Conservation (phyloP, 2,329 filamentous ascomycete genomes). For the Arthrobotrys conoides region DNA sequence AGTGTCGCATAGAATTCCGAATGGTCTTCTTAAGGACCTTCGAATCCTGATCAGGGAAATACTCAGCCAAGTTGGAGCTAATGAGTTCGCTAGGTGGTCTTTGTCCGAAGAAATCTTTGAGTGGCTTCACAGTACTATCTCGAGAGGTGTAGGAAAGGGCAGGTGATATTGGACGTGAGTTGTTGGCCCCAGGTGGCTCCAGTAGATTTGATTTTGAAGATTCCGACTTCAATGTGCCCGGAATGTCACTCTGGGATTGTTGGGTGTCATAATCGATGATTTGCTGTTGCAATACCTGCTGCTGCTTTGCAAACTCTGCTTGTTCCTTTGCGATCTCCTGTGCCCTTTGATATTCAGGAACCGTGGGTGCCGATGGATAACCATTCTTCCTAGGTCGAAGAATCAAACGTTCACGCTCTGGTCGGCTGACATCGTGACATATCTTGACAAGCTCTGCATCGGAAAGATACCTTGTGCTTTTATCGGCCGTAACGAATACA, state of each 20-base stretch:
- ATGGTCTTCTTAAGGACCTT: constrained; percentile 97
- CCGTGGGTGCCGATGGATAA: constrained; percentile 80
- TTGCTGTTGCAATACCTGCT: constrained; percentile 46
- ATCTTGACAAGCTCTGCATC: constrained; percentile 92
- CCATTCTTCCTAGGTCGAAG: constrained; percentile 79
- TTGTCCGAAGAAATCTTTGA: constrained; percentile 81
- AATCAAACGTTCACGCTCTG: constrained; percentile 91
- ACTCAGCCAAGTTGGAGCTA: constrained; percentile 93
- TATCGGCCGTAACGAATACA: constrained; percentile 90
- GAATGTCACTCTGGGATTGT: constrained; percentile 25
- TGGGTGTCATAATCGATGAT: constrained; percentile 31
- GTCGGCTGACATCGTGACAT: constrained; percentile 85
- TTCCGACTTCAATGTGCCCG: constrained; percentile 26
- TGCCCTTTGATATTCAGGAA: constrained; percentile 86
- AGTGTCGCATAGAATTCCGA: constrained; percentile 89
- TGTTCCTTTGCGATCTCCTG: constrained; percentile 92
- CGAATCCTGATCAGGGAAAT: constrained; percentile 94
- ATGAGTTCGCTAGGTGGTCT: constrained; percentile 97
- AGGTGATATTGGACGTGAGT: constrained; percentile 82
- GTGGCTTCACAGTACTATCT: constrained; percentile 65
- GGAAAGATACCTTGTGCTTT: constrained; percentile 67
- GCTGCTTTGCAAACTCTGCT: constrained; percentile 70
- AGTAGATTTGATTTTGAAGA: constrained; percentile 39
- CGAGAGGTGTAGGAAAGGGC: constrained; percentile 73
- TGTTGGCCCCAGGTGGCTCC: constrained; percentile 45